phyloP scores from a whole-genome alignment of 1,139 yeast genomes.

The Lodderomyces margitis region DNA sequence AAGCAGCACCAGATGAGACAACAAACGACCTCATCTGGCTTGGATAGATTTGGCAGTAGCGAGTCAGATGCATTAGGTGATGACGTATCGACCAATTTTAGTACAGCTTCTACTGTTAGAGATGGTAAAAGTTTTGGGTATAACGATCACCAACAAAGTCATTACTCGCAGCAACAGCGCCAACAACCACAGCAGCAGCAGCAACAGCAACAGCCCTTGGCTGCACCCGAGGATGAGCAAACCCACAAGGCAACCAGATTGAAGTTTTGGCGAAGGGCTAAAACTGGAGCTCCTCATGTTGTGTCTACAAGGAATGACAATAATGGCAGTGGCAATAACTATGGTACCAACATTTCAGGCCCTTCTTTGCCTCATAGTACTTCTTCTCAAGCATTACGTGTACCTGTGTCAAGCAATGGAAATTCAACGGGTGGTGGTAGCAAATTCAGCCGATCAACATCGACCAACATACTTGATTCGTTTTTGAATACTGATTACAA shows the following conservation, averaged over 20 bases:
- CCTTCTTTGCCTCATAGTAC: conserved; percentile 11
- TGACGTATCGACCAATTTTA: background rate
- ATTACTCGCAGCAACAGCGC: conserved; percentile 5
- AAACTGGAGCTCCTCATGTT: conserved; percentile 21
- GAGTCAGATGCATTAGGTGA: background rate
- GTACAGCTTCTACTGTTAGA: background rate
- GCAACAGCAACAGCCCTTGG: conserved; percentile 1
- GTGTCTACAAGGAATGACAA: conserved; percentile 10
- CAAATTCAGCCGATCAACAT: conserved; percentile 40
- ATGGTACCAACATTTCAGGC: conserved; percentile 4
- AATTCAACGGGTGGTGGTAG: conserved; percentile 4
- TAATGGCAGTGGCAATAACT: conserved; percentile 7
- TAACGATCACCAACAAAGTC: background rate
- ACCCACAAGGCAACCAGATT: conserved; percentile 46
- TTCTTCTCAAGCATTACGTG: conserved; percentile 13
- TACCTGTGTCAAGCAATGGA: conserved; percentile 6
- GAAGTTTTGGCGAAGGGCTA: conserved; percentile 57
- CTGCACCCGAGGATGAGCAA: conserved; percentile 29
- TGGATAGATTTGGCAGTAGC: background rate
- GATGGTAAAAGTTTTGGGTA: background rate
- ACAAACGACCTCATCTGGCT: background rate
- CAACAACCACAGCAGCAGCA: conserved; percentile 7
- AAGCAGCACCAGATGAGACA: conserved; percentile 15
- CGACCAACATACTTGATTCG: conserved; percentile 47
- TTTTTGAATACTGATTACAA: conserved; percentile 21